A percentile compares a stretch with the other conserved stretches of the same genome.
Conservation (phyloP, 441 rosid genomes). For the Croton laevigatus region DNA sequence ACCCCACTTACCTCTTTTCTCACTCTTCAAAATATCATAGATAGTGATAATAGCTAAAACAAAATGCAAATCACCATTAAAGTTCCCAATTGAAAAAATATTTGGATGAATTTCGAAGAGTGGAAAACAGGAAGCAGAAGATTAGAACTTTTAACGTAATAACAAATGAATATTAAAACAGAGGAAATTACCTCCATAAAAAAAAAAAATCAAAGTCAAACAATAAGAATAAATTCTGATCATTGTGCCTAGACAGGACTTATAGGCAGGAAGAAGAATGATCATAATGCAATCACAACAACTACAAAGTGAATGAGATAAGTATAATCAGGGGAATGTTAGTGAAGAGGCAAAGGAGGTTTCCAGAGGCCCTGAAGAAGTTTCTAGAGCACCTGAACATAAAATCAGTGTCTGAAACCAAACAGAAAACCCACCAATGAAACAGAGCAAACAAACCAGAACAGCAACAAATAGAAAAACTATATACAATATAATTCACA, state of each 20-base stretch:
- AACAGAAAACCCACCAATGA: neutral
- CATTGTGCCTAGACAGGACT: neutral
- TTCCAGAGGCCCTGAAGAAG: neutral
- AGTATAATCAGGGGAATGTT: neutral
- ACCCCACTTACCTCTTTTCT: neutral
- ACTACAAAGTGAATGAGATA: neutral
- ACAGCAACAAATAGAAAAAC: neutral
- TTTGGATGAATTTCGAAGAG: neutral
- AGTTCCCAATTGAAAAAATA: neutral
- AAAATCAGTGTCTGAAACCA: constrained; percentile 2
- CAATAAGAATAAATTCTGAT: neutral
- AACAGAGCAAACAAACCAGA: neutral
- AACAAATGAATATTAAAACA: neutral
- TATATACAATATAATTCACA: neutral
- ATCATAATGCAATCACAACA: neutral
- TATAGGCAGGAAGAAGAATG: neutral
- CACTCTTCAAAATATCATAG: neutral
- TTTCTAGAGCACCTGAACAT: neutral
- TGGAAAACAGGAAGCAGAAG: neutral
- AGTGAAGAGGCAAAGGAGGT: neutral
- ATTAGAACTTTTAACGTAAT: neutral
- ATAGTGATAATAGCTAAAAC: neutral
- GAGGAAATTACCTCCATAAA: neutral
- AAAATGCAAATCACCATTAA: neutral
- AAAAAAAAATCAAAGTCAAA: constrained; percentile 6